These are phyloP conservation scores for Leptographium wingfieldii DNA, from an alignment of 2,329 filamentous ascomycete genomes.

Conservation along the genomic window DNA sequence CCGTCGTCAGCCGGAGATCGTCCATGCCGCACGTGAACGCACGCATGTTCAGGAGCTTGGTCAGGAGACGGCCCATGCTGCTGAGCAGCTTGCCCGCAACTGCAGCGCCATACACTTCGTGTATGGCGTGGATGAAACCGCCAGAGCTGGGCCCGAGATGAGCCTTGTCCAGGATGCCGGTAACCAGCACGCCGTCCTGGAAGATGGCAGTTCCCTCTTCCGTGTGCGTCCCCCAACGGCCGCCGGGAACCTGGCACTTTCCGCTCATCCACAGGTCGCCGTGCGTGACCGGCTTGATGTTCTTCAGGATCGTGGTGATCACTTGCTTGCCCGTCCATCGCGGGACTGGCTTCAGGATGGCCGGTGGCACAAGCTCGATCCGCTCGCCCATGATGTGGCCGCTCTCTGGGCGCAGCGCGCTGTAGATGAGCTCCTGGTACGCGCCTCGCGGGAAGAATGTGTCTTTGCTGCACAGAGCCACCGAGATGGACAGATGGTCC, in stretches of 20 bases:
- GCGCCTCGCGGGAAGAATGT: constrained; percentile 78
- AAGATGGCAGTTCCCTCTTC: constrained; percentile 78
- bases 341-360: constrained; percentile 66
- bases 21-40: constrained; percentile 97
- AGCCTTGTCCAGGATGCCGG: constrained; percentile 88
- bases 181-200: constrained; percentile 75
- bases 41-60: constrained; percentile 80
- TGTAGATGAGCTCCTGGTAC: constrained; percentile 91
- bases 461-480: constrained; percentile 81
- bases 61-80: constrained; percentile 78
- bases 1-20: constrained; percentile 71
- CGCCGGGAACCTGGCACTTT: constrained; percentile 64
- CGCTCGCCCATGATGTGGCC: constrained; percentile 75
- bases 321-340: constrained; percentile 96
- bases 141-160: constrained; percentile 82
- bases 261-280: constrained; percentile 68
- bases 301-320: constrained; percentile 83
- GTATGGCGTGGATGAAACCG: constrained; percentile 81
- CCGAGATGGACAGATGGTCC: constrained; percentile 92
- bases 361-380: constrained; percentile 68
- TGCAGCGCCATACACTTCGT: constrained; percentile 84
- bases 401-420: constrained; percentile 76
- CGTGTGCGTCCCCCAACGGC: constrained; percentile 61
- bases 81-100: constrained; percentile 79
- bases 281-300: constrained; percentile 68